Conservation (phyloP, 352 stramenopile genomes). For the Phytophthora agathidicida region DNA sequence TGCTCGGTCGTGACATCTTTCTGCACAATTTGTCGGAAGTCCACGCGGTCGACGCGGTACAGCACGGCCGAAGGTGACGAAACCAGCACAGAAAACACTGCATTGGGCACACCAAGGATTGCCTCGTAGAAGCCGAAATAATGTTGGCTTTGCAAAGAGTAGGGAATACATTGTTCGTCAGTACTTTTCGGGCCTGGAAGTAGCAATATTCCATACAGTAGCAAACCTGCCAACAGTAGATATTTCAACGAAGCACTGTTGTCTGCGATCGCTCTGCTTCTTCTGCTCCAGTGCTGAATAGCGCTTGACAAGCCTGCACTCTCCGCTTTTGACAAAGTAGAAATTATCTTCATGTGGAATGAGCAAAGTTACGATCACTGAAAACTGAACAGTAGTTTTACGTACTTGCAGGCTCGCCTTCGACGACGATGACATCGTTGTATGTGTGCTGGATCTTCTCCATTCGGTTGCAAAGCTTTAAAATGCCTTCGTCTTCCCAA, state of each 20-base stretch:
- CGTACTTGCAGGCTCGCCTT: slow-evolving; percentile 65
- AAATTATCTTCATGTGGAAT: slow-evolving; percentile 44
- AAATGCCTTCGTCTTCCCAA: slow-evolving; percentile 66
- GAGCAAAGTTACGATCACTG: background rate
- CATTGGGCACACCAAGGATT: slow-evolving; percentile 38
- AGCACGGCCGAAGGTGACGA: slow-evolving; percentile 61
- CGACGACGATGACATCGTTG: slow-evolving; percentile 65
- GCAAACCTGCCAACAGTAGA: slow-evolving; percentile 60
- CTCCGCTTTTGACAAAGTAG: slow-evolving; percentile 70
- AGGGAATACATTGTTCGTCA: background rate
- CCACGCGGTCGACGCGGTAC: slow-evolving; percentile 71
- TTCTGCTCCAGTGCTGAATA: slow-evolving; percentile 34
- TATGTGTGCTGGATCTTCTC: slow-evolving; percentile 64
- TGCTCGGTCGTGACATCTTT: slow-evolving; percentile 62
- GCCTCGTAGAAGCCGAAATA: slow-evolving; percentile 74
- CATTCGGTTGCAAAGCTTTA: slow-evolving; percentile 64
- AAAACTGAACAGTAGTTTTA: background rate
- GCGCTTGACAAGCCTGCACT: slow-evolving; percentile 68
- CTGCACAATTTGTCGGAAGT: slow-evolving; percentile 68
- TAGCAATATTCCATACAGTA: too few species aligned
- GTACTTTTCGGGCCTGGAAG: background rate
- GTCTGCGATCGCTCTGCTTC: slow-evolving; percentile 12
- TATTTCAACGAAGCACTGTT: slow-evolving; percentile 60
- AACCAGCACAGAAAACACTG: slow-evolving; percentile 65
- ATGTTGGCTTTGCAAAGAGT: slow-evolving; percentile 40